phyloP scores from a whole-genome alignment of 805 yeast genomes.

The Peterozyma xylosa region DNA sequence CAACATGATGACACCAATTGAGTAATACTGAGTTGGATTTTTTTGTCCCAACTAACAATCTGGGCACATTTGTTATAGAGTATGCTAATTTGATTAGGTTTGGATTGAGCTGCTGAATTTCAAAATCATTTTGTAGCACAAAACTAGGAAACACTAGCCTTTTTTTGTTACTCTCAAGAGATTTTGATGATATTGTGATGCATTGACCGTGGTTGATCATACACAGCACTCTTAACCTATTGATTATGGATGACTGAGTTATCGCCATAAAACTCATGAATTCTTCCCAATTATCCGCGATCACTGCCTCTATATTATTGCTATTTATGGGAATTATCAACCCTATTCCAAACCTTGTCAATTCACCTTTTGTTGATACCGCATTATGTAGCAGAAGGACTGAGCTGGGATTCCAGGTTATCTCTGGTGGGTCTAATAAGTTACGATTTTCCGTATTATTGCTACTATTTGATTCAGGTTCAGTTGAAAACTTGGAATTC shows the following conservation, averaged over 20 bases:
- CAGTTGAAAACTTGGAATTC: slow-evolving; percentile 19
- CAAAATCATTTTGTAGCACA: slow-evolving; percentile 34
- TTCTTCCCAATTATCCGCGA: slow-evolving; percentile 43
- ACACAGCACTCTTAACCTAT: slow-evolving; percentile 3
- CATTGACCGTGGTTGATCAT: slow-evolving; percentile 1
- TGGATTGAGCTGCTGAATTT: slow-evolving; percentile 29
- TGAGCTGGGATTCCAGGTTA: slow-evolving; percentile 36
- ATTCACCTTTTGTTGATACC: slow-evolving; percentile 9
- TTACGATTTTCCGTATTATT: slow-evolving; percentile 4
- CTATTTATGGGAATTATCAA: slow-evolving; percentile 38
- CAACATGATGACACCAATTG: slow-evolving; percentile 44
- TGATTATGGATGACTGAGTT: slow-evolving; percentile 20
- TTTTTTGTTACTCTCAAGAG: slow-evolving; percentile 18
- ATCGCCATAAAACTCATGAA: slow-evolving; percentile 30
- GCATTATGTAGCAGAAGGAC: slow-evolving; percentile 25
- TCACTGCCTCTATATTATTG: slow-evolving; percentile 27
- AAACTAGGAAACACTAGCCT: slow-evolving; percentile 29
- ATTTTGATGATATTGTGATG: background rate
- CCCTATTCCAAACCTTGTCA: slow-evolving; percentile 37
- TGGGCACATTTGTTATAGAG: slow-evolving; percentile 35
- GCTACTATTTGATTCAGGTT: slow-evolving; percentile 6
- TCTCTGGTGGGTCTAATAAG: slow-evolving; percentile 1
- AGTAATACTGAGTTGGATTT: slow-evolving; percentile 30
- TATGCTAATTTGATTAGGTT: slow-evolving; percentile 29
- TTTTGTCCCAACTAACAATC: slow-evolving; percentile 34